phyloP scores from a whole-genome alignment of 495 filamentous ascomycete genomes.

The Aspergillus diversus region DNA sequence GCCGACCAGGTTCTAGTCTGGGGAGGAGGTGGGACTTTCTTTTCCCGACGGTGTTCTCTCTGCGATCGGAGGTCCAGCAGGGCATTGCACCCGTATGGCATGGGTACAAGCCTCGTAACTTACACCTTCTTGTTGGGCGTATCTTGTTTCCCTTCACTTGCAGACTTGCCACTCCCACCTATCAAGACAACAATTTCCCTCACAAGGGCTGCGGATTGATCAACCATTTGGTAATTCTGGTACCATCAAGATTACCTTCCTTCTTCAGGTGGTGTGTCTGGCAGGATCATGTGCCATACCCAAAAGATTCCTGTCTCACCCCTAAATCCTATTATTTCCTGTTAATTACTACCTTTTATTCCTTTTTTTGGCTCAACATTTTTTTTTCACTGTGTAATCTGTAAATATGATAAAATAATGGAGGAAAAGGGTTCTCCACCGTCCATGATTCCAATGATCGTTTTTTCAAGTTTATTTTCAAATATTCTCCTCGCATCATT shows the following conservation, averaged over 20 bases:
- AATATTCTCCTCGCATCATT: background rate
- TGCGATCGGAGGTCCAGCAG: background rate
- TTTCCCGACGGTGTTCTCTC: background rate
- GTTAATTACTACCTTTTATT: background rate
- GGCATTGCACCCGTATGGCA: background rate
- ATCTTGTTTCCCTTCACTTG: background rate
- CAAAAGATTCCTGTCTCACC: constrained; percentile 10
- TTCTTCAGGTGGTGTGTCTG: background rate
- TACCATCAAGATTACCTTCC: background rate
- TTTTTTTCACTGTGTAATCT: no score
- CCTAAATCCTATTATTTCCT: background rate
- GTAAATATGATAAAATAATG: no score
- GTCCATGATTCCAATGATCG: no score
- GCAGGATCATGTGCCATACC: constrained; percentile 8
- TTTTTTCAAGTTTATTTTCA: background rate
- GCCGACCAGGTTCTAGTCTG: no score
- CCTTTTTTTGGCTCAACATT: background rate
- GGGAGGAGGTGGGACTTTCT: no score
- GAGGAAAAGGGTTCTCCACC: no score
- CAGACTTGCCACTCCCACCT: constrained; percentile 2
- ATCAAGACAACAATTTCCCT: constrained; percentile 7
- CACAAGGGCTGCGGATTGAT: background rate
- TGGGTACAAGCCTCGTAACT: background rate
- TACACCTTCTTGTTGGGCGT: background rate
- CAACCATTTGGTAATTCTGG: background rate